Evolutionary conservation across 2,329 filamentous ascomycete species (phyloP).

Genomic region (Colletotrichum euphorbiae): DNA sequence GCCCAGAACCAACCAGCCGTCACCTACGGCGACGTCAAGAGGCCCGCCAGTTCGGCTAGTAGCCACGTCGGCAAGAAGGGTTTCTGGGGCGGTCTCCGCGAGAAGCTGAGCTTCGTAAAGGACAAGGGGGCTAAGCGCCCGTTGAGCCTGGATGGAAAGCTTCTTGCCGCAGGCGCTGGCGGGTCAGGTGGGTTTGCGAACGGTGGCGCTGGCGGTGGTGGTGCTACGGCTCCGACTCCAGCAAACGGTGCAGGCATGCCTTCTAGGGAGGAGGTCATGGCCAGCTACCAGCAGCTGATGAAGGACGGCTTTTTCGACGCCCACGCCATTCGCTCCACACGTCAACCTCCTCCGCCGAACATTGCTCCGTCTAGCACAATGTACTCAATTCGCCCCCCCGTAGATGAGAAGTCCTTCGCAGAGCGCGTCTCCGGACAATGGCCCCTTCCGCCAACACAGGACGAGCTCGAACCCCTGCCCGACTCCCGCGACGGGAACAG

Average conservation of each 20-base stretch:
- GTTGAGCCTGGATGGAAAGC: conserved; percentile 41
- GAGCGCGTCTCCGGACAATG: conserved; percentile 41
- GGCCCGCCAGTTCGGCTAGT: conserved; percentile 38
- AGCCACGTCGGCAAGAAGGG: conserved; percentile 42
- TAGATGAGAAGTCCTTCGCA: conserved; percentile 33
- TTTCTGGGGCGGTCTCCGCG: conserved; percentile 48
- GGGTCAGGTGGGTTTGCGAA: conserved; percentile 18
- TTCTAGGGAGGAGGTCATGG: conserved; percentile 63
- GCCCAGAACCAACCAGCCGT: conserved; percentile 26
- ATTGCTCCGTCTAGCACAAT: conserved; percentile 30
- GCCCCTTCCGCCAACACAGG: conserved; percentile 40
- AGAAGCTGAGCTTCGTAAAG: conserved; percentile 44
- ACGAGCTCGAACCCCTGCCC: conserved; percentile 32
- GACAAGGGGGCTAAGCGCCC: conserved; percentile 40
- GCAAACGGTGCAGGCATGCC: conserved; percentile 46
- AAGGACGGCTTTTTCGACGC: conserved; percentile 69
- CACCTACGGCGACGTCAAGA: conserved; percentile 35
- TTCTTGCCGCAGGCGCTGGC: conserved; percentile 28
- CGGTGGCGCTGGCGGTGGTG: not conserved
- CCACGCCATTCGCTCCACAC: conserved; percentile 68
- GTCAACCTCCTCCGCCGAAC: conserved; percentile 54
- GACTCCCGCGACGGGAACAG: conserved; percentile 62
- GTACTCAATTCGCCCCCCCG: conserved; percentile 32
- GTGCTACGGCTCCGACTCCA: conserved; percentile 12
- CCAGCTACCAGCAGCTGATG: conserved; percentile 68